Conservation (phyloP, 306 rosid genomes). For the Cucurbita ficifolia region DNA sequence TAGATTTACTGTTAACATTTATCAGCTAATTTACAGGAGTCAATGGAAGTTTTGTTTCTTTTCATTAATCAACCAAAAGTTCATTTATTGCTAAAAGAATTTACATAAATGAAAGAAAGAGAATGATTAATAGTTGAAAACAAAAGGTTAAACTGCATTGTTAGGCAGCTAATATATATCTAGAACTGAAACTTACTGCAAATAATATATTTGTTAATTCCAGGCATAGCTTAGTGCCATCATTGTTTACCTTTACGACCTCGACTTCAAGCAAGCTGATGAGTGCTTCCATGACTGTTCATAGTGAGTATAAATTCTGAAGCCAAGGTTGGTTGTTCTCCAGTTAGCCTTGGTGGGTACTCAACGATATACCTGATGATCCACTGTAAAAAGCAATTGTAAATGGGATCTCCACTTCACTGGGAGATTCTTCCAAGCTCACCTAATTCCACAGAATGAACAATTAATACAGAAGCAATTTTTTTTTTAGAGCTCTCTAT, state of each 20-base stretch:
- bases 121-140: neutral
- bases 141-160: neutral
- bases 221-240: constrained; percentile 94
- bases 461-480: neutral
- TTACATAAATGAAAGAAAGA: neutral
- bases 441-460: constrained; percentile 27
- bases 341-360: neutral
- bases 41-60: neutral
- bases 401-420: constrained; percentile 1
- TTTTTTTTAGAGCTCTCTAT: neutral
- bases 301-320: constrained; percentile 46
- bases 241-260: constrained; percentile 64
- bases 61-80: neutral
- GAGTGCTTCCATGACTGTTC: constrained; percentile 85
- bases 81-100: neutral
- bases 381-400: neutral
- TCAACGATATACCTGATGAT: neutral
- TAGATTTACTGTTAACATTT: neutral
- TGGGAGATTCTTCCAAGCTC: constrained; percentile 49
- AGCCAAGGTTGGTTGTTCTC: neutral
- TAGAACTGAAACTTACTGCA: neutral
- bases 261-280: constrained; percentile 85
- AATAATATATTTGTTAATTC: constrained; percentile 11
- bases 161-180: neutral
- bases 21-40: neutral